Evolutionary conservation across 345 rosid species (phyloP), one percentile per base, ranked within the genome.

Genomic region (Ailanthus altissimus): DNA sequence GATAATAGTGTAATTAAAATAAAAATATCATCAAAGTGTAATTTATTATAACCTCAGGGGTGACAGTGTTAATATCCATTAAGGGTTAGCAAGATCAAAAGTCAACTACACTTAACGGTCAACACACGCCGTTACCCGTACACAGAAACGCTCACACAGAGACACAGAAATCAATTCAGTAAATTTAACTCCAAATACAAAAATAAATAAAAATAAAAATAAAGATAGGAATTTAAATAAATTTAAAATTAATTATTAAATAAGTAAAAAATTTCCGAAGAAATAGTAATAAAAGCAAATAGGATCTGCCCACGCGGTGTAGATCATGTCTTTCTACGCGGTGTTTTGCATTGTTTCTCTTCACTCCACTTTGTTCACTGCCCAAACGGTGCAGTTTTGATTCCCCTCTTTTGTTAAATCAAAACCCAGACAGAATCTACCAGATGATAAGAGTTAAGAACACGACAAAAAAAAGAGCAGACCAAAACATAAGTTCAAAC

Each of bases 281-380:
- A 25, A 42, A 51, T 28, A 21, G 10, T 25, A 18, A 47, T 21
- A 78, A 18, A 25, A 5, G 56, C 32, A 85, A 75, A 40, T 38
- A 74, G 78, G 82, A 82, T 82, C 87, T 80, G 67, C 51, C 72
- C 75, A 84, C 81, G 83, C 81, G 76, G 83, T 72, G 72, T 61
- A 62, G 60, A 81, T 79, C 49, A 53, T 74, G 78, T 79, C 75
- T 67, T 28, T 38, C 71, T 38, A 67, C 78, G 81, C 81, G 74
- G 36, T 57, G 73, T 59, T 13, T 21, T 74, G 81, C 81, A 69
- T 21, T 57, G 73, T 59, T 13, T 21, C 49, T 60, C 16, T 18
- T 25, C 12, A 5, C 20, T 26, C 16, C 12, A 6, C 38, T 58
- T 67, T 25, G 40, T 61, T 18, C 28, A 0, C 25, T 8, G 2